phyloP scores from a whole-genome alignment of 2,329 filamentous ascomycete species.

The Penicillium olsonii region DNA sequence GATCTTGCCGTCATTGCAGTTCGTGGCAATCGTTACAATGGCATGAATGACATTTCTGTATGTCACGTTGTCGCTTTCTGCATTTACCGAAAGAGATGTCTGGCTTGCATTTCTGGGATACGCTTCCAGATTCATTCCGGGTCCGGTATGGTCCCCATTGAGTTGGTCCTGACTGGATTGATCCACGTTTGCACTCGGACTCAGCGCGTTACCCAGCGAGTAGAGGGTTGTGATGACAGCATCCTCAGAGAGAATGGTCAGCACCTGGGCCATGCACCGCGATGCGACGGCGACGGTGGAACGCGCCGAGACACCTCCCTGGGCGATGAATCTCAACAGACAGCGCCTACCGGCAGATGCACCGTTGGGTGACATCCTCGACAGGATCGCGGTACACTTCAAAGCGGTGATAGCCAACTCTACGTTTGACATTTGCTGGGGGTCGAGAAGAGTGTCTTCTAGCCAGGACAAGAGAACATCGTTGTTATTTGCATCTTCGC shows the following conservation, averaged over 20 bases:
- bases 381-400: constrained; percentile 78
- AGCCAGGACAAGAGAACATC: constrained; percentile 83
- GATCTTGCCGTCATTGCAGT: constrained; percentile 85
- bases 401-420: constrained; percentile 76
- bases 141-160: constrained; percentile 42
- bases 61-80: constrained; percentile 76
- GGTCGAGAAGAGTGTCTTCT: constrained; percentile 76
- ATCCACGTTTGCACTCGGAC: constrained; percentile 62
- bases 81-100: constrained; percentile 73
- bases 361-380: constrained; percentile 70
- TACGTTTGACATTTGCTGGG: constrained; percentile 78
- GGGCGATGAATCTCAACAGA: constrained; percentile 83
- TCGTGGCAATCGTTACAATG: constrained; percentile 84
- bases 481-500: constrained; percentile 76
- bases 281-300: constrained; percentile 75
- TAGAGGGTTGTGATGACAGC: constrained; percentile 93
- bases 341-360: constrained; percentile 76
- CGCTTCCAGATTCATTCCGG: constrained; percentile 50
- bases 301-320: constrained; percentile 67
- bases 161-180: constrained; percentile 40
- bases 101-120: constrained; percentile 40
- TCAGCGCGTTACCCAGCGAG: constrained; percentile 92
- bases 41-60: constrained; percentile 92
- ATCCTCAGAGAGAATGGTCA: constrained; percentile 84
- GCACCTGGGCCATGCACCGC: constrained; percentile 77